A percentile compares a stretch with the other conserved stretches of the same genome.
Evolutionary conservation across 768 basidiomycete genomes (phyloP).

Genomic region (Dacryopinax spathularia): DNA sequence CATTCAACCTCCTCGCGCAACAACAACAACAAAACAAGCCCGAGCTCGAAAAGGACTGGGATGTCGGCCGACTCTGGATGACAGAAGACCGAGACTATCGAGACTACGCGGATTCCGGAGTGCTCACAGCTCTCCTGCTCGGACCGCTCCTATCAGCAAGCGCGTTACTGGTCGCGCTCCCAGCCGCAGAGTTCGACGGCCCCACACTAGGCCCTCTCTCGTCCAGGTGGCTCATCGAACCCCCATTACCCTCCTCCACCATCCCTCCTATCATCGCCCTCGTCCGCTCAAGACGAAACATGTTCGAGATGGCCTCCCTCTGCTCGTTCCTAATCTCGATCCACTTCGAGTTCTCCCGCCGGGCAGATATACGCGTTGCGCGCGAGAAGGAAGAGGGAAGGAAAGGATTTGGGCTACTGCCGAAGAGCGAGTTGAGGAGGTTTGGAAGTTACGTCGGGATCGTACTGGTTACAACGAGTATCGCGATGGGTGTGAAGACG

Average conservation of each 20-base stretch:
- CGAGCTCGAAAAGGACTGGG: constrained; percentile 15
- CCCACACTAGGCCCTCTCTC: constrained; percentile 31
- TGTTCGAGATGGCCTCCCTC: constrained; percentile 66
- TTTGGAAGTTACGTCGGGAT: constrained; percentile 41
- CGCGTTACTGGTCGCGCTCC: constrained; percentile 39
- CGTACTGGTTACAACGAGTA: constrained; percentile 38
- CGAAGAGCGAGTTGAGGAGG: not conserved
- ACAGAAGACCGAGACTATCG: constrained; percentile 33
- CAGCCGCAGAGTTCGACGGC: constrained; percentile 17
- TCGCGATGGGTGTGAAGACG: constrained; percentile 37
- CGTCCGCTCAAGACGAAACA: constrained; percentile 52
- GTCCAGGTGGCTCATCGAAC: constrained; percentile 63
- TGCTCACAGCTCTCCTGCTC: constrained; percentile 67
- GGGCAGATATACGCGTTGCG: constrained; percentile 38
- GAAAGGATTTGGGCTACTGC: not conserved
- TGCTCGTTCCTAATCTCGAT: constrained; percentile 66
- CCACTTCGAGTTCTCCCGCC: constrained; percentile 66
- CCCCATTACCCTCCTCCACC: constrained; percentile 36
- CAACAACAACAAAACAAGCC: not conserved
- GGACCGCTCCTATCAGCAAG: constrained; percentile 67
- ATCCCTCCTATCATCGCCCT: constrained; percentile 38
- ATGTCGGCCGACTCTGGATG: constrained; percentile 19
- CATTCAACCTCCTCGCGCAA: not conserved
- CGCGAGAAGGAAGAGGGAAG: constrained; percentile 45
- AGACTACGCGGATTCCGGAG: constrained; percentile 72